These are phyloP conservation scores for Chlamydomonas incerta DNA, from an alignment of 139 green algal species.

Conservation along the genomic window DNA sequence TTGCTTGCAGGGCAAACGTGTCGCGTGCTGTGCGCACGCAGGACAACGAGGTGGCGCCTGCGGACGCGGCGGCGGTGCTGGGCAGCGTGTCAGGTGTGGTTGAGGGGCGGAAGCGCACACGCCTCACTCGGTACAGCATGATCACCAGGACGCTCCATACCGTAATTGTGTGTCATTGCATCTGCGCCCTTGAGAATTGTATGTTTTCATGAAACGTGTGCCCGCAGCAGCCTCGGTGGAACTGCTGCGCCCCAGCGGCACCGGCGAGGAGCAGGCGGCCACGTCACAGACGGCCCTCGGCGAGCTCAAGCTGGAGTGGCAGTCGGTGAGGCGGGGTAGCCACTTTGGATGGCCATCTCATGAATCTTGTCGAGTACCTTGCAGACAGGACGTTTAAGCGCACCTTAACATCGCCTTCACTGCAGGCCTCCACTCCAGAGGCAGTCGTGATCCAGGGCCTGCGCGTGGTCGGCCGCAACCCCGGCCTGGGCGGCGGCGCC, in stretches of 20 bases:
- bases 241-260: background rate
- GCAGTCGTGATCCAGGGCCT: background rate
- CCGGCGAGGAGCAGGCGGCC: background rate
- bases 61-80: background rate
- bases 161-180: too few species aligned
- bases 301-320: slow-evolving; percentile 41
- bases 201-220: too few species aligned
- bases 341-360: too few species aligned
- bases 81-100: background rate
- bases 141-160: too few species aligned
- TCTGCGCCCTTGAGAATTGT: too few species aligned
- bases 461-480: background rate
- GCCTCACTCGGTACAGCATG: too few species aligned
- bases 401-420: too few species aligned
- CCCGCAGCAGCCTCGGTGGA: background rate
- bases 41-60: slow-evolving; percentile 60
- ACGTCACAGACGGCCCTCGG: background rate
- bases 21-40: too few species aligned
- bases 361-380: too few species aligned
- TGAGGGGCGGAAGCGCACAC: too few species aligned
- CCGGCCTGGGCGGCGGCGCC: background rate
- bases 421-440: background rate
- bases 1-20: too few species aligned
- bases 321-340: slow-evolving; percentile 22
- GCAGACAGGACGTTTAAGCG: too few species aligned